Evolutionary conservation across 2,329 filamentous ascomycete genomes (phyloP), one percentile per base, ranked within the genome.

Genomic region (Drechslerella stenobrocha): DNA sequence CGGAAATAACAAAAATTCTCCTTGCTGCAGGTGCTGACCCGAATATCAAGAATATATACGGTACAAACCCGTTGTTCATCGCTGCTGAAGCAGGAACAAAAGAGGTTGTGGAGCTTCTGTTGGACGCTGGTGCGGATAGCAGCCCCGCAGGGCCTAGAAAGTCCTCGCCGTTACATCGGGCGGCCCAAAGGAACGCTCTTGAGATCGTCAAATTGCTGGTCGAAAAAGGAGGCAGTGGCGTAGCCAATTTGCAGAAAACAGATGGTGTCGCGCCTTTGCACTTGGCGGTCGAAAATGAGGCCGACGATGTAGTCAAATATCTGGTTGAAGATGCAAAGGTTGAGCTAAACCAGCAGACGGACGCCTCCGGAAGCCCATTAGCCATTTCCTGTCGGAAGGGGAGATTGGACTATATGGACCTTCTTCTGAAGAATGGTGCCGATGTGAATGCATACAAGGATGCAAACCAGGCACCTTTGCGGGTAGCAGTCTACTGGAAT

Each of bases 391-490:
- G 37, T 20, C 37, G 37, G 6, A 42, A 42, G 9, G 13, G 15
- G 22, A 42, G 22, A 8, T 3, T 42, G 15, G 37, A 42, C 13
- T 42, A 42, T 42, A 20, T 42, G 7, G 15, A 42, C 9, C 18
- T 42, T 9, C 37, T 42, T n/a, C 22, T 42, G 9, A 2, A 20
- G 18, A 42, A 42, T 42, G 37, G 37, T 18, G 37, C 37, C 6
- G 37, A 42, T 42, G 37, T 42, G 7, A 42, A 42, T 20, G 37
- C 18, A 8, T 42, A 42, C 15, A 42, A 42, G 37, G 18, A 42
- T 7, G 18, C 18, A 7, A 20, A 13, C 6, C 8, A 7, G 4
- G 18, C 37, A 18, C 37, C 37, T 18, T 18, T 42, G 4, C 37
- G 37, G 2, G 4, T 20, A 2, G 7, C 37, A 5, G 18, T 42